Evolutionary conservation across 2,329 filamentous ascomycete genomes (phyloP).

Genomic region (Xenosphaeropsis pyriputrescens): DNA sequence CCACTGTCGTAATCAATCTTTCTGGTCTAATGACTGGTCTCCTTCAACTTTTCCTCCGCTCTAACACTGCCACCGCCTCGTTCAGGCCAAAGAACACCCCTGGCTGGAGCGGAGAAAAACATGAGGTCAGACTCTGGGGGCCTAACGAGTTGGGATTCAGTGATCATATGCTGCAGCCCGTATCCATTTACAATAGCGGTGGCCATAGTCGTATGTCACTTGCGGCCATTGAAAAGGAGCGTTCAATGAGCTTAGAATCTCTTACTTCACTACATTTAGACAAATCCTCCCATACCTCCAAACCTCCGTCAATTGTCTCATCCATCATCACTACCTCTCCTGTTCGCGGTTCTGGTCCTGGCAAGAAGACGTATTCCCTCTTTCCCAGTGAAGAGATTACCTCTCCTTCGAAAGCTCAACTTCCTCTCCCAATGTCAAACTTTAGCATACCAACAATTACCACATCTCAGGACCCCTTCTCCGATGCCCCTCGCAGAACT

Average conservation of each 20-base stretch:
- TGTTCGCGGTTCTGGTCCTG: constrained; percentile 4
- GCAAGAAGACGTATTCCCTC: constrained; percentile 15
- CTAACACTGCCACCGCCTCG: constrained; percentile 42
- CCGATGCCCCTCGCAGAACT: background rate
- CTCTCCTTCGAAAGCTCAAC: background rate
- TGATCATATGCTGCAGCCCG: constrained; percentile 12
- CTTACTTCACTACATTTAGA: constrained; percentile 4
- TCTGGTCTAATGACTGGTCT: constrained; percentile 51
- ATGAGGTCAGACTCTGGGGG: constrained; percentile 30
- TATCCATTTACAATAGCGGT: constrained; percentile 4
- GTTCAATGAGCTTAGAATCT: constrained; percentile 10
- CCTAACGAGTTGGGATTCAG: constrained; percentile 20
- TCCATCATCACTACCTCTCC: background rate
- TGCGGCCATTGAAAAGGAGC: constrained; percentile 10
- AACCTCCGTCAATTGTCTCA: background rate
- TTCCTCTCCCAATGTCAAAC: background rate
- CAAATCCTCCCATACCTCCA: constrained; percentile 2
- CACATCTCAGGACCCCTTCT: constrained; percentile 10
- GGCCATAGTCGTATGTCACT: constrained; percentile 9
- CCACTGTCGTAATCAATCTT: constrained; percentile 49
- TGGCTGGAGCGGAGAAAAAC: constrained; percentile 30
- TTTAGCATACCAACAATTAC: constrained; percentile 12
- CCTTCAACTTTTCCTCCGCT: constrained; percentile 52
- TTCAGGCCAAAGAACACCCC: constrained; percentile 30
- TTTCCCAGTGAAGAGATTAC: constrained; percentile 9